Percentiles rank a stretch among this genome's conserved stretches.
phyloP scores from a whole-genome alignment of 2,329 filamentous ascomycete species.

The Venturiaceae sp. region DNA sequence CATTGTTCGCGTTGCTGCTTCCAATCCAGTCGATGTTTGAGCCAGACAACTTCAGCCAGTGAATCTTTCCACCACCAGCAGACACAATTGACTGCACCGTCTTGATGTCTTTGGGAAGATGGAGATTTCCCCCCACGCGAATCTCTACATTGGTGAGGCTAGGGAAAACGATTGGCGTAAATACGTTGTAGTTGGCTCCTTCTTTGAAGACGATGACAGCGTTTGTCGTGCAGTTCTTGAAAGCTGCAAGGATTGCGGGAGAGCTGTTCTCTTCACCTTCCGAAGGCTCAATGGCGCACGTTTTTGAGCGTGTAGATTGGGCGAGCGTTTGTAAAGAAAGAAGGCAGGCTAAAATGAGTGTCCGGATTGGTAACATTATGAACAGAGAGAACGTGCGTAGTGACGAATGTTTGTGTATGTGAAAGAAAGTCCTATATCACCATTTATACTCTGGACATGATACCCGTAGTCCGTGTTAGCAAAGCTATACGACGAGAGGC shows the following conservation, averaged over 20 bases:
- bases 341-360: not conserved
- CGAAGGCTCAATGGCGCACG: slow-evolving; percentile 15
- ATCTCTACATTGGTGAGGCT: slow-evolving; percentile 34
- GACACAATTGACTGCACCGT: slow-evolving; percentile 26
- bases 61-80: slow-evolving; percentile 17
- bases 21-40: slow-evolving; percentile 23
- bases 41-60: slow-evolving; percentile 30
- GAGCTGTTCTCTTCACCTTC: slow-evolving; percentile 30
- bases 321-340: not conserved
- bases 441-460: not conserved
- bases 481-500: not conserved
- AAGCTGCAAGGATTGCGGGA: slow-evolving; percentile 25
- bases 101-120: slow-evolving; percentile 30
- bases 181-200: slow-evolving; percentile 33
- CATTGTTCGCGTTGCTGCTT: slow-evolving; percentile 11
- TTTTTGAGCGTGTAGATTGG: not conserved
- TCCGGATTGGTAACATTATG: not conserved
- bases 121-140: slow-evolving; percentile 32
- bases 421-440: not conserved
- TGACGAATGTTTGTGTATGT: not conserved
- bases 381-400: not conserved
- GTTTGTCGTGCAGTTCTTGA: slow-evolving; percentile 25
- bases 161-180: slow-evolving; percentile 27
- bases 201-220: slow-evolving; percentile 27
- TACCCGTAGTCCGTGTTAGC: not conserved